Evolutionary conservation across 73 alveolate genomes (phyloP).

Genomic region (Paramecium octaurelia): DNA sequence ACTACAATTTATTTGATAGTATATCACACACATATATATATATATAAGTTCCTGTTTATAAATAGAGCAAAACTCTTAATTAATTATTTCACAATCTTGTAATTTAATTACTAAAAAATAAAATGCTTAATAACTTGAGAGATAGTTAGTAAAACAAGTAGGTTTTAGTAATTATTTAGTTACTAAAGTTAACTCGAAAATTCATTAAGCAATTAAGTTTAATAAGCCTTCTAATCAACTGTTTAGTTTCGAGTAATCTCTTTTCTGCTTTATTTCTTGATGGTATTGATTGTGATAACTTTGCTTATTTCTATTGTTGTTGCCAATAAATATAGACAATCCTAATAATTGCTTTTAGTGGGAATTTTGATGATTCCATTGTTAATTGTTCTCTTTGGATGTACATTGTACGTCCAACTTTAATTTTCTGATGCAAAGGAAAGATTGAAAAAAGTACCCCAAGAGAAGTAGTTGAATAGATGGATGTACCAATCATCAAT

Average conservation of each 20-base stretch:
- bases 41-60: no score
- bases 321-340: not conserved
- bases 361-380: not conserved
- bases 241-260: not conserved
- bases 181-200: not conserved
- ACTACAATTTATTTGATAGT: no score
- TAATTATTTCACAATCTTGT: not conserved
- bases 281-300: not conserved
- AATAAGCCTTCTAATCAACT: not conserved
- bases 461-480: not conserved
- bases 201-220: not conserved
- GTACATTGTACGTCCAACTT: not conserved
- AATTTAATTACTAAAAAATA: not conserved
- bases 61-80: not conserved
- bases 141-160: not conserved
- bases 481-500: not conserved
- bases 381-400: not conserved
- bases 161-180: not conserved
- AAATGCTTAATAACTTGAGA: not conserved
- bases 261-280: not conserved
- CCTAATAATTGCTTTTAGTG: not conserved
- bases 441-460: not conserved
- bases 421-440: not conserved
- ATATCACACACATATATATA: no score
- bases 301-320: not conserved